Evolutionary conservation across 108 stramenopile species (phyloP).

Genomic region (Mediolabrus comicus): DNA sequence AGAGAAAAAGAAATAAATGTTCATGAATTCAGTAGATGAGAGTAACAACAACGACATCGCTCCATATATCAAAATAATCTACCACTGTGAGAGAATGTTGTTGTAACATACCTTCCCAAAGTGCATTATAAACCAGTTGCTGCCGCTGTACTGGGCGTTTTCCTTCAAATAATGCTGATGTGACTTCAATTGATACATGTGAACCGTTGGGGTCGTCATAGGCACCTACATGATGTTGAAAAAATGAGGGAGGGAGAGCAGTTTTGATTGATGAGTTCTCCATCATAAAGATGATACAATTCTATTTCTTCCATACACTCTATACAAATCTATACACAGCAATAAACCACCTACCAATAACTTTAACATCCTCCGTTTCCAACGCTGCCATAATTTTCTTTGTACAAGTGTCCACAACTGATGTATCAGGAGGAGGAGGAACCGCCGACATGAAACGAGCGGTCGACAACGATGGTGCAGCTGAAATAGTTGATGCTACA

Average conservation of each 20-base stretch:
- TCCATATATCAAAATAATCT: no score
- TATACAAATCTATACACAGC: no score
- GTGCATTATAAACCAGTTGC: slow-evolving; percentile 92
- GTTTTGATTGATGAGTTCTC: no score
- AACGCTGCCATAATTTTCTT: slow-evolving; percentile 73
- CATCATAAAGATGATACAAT: no score
- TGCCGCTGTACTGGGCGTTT: slow-evolving; percentile 86
- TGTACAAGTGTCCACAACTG: slow-evolving; percentile 74
- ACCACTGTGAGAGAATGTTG: no score
- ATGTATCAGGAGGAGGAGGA: slow-evolving; percentile 36
- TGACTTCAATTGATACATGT: slow-evolving; percentile 85
- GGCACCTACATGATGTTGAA: slow-evolving; percentile 41
- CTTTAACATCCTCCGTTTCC: slow-evolving; percentile 75
- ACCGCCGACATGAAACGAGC: background rate
- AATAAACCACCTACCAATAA: slow-evolving; percentile 56
- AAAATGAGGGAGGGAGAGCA: background rate
- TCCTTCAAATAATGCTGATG: slow-evolving; percentile 76
- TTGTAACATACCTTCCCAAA: no score
- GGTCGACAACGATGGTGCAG: background rate
- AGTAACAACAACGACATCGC: slow-evolving; percentile 27
- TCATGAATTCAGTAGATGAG: slow-evolving; percentile 45
- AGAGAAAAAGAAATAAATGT: slow-evolving; percentile 52
- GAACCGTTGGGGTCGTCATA: slow-evolving; percentile 93
- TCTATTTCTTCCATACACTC: no score
- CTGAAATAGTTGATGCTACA: no score